Conservation (phyloP, 176 grass and related monocot genomes). For the Lolium perenne region DNA sequence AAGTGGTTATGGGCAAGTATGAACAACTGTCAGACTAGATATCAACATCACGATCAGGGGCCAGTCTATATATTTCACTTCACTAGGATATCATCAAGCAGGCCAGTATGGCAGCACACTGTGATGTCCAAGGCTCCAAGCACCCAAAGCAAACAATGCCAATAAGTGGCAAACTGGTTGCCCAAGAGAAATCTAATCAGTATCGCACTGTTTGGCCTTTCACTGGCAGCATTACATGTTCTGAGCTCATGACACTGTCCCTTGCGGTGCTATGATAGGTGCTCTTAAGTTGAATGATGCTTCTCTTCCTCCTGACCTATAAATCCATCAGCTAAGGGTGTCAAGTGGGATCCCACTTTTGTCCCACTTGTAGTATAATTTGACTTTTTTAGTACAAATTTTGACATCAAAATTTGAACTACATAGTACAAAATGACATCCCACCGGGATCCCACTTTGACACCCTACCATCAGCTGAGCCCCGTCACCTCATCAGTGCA, state of each 20-base stretch:
- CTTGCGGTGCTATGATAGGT: constrained; percentile 2
- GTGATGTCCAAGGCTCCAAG: not conserved
- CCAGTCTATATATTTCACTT: not conserved
- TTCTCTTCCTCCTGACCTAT: constrained; percentile 6
- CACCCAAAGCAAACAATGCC: not conserved
- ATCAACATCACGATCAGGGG: not conserved
- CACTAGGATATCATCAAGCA: constrained; percentile 2
- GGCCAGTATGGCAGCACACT: constrained; percentile 6
- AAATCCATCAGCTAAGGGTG: constrained; percentile 17
- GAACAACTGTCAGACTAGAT: not conserved
- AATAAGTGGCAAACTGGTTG: constrained; percentile 25
- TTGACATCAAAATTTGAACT: no score
- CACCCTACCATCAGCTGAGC: not conserved
- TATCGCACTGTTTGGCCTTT: not conserved
- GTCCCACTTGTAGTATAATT: no score
- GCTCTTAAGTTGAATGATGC: not conserved
- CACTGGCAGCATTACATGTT: constrained; percentile 31
- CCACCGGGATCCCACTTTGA: no score
- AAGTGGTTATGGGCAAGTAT: not conserved
- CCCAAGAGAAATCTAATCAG: constrained; percentile 16
- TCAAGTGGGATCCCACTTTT: no score
- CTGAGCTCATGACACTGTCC: constrained; percentile 26
- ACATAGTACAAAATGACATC: no score
- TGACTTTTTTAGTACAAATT: no score
- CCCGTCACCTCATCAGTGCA: not conserved